phyloP scores from a whole-genome alignment of 2,329 filamentous ascomycete genomes.

The Beauveria bassiana region DNA sequence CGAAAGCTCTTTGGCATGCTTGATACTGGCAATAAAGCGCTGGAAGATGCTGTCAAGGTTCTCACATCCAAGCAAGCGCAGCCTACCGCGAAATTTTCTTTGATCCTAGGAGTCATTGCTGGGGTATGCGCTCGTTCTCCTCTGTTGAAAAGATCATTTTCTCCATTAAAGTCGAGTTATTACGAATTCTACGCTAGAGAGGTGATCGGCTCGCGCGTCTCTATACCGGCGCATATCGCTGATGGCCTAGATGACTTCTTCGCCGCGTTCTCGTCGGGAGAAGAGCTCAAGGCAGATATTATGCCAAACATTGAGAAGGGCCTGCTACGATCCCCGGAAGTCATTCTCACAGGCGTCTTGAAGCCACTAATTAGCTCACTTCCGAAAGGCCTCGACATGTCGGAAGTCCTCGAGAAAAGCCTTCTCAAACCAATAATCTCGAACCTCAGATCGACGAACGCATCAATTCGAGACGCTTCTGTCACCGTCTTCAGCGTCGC shows the following conservation, averaged over 20 bases:
- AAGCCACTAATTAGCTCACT: slow-evolving; percentile 65
- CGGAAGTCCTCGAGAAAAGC: slow-evolving; percentile 60
- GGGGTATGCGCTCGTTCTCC: slow-evolving; percentile 73
- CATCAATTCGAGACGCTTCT: slow-evolving; percentile 66
- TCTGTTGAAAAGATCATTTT: slow-evolving; percentile 53
- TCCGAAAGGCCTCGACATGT: slow-evolving; percentile 65
- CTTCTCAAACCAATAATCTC: slow-evolving; percentile 82
- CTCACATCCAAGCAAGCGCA: slow-evolving; percentile 62
- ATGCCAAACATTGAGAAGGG: slow-evolving; percentile 82
- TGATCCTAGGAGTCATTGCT: slow-evolving; percentile 77
- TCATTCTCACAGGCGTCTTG: slow-evolving; percentile 74
- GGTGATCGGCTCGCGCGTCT: slow-evolving; percentile 68
- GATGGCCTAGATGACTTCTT: slow-evolving; percentile 78
- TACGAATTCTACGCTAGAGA: slow-evolving; percentile 81
- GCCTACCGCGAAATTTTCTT: slow-evolving; percentile 60
- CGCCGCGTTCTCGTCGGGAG: slow-evolving; percentile 58
- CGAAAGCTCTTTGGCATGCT: slow-evolving; percentile 60
- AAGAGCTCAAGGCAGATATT: slow-evolving; percentile 69
- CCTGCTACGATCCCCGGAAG: slow-evolving; percentile 80
- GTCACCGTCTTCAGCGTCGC: slow-evolving; percentile 65
- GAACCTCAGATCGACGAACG: slow-evolving; percentile 85
- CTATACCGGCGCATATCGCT: slow-evolving; percentile 64
- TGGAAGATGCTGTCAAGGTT: slow-evolving; percentile 54
- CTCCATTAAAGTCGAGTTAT: slow-evolving; percentile 60
- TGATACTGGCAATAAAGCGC: slow-evolving; percentile 47